phyloP scores from a whole-genome alignment of 805 yeast genomes.

The Pichia nanzhaoensis region DNA sequence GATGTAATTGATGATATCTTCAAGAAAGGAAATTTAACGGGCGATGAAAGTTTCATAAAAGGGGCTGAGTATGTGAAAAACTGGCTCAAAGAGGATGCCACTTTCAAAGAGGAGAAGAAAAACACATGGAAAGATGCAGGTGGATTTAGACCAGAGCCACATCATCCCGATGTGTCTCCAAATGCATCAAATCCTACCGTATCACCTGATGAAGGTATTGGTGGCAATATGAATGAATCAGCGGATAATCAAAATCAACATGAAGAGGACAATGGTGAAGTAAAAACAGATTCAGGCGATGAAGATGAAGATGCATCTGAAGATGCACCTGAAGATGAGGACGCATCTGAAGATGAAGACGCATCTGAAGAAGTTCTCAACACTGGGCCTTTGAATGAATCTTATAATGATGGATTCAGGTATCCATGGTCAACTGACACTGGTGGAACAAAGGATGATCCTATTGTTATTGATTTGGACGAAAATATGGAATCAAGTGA shows the following conservation, averaged over 20 bases:
- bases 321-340: background rate
- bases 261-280: too few species aligned
- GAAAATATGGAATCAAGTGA: conserved; percentile 16
- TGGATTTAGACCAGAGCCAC: conserved; percentile 2
- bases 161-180: too few species aligned
- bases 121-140: conserved; percentile 4
- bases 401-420: background rate
- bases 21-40: too few species aligned
- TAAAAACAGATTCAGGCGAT: background rate
- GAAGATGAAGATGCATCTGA: background rate
- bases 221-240: background rate
- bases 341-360: background rate
- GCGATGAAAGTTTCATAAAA: background rate
- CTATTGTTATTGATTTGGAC: conserved; percentile 16
- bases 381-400: too few species aligned
- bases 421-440: background rate
- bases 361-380: too few species aligned
- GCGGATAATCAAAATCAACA: too few species aligned
- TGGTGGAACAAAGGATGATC: conserved; percentile 22
- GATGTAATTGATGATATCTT: too few species aligned
- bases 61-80: background rate
- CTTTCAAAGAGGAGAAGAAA: background rate
- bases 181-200: too few species aligned
- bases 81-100: background rate
- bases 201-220: background rate